Base-by-base conservation (phyloP, 148 eudicot genomes). In the Camellia sinensis region DNA sequence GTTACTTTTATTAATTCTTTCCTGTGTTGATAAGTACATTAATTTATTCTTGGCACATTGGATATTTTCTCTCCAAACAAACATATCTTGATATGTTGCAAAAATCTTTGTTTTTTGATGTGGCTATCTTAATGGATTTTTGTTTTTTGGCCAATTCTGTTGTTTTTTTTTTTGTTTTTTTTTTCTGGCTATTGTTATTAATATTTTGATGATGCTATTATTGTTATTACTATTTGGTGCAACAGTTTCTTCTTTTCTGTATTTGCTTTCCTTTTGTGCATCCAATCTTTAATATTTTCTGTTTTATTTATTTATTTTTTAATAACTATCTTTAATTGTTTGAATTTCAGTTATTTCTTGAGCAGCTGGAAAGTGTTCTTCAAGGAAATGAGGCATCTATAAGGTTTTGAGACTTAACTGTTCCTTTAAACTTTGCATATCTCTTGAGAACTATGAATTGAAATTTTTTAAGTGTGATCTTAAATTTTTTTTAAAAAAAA, bases 331-430 rank as follows among this genome's bases (percentile, higher is more conserved):
- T 61, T 54, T 52, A 46, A 57, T 65, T 71, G 56, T 78, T 46
- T 73, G 75, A 77, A 69, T 60, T 80, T 79, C 95, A 96, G 99
- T 78, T 96, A 80, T 93, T 96, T 80, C 84, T 93, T 29, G 99
- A 96, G 90, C 94, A 96, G 90, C 90, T 96, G 81, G 95, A 93
- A 80, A 90, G 88, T 83, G 97, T 93, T 77, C 74, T 93, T 83
- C 91, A 90, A 84, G 94, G 87, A 69, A 74, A 75, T 37, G 90
- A 87, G 82, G 79, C 84, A 80, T 87, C 91, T 17, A 89, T 92
- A 82, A 93, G 98, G 99, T 96, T 60, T 75, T 78, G 44, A 62
- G 71, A 44, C 14, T 83, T 67, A 44, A 11, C 80, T 40, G 22
- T 63, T 68, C 22, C 9, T 69, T 65, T 43, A 19, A 56, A 62